Percentiles rank a stretch among this genome's conserved stretches.
These are phyloP conservation scores for Rheum nobile DNA, from an alignment of 148 eudicot genomes.

Conservation along the genomic window DNA sequence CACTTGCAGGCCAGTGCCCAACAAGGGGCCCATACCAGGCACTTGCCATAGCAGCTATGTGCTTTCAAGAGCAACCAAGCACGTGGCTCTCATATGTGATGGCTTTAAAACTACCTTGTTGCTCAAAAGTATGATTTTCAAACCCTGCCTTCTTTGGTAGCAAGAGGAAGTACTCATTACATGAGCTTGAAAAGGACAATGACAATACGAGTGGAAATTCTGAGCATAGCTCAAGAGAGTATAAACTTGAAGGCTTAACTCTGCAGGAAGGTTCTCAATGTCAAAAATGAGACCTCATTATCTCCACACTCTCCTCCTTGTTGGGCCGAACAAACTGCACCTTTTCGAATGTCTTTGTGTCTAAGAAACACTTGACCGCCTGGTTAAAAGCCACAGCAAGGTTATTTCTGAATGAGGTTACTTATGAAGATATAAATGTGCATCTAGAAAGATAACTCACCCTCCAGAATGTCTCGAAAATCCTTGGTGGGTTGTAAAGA, in stretches of 20 bases:
- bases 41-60: slow-evolving; percentile 62
- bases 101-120: slow-evolving; percentile 50
- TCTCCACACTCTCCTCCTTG: slow-evolving; percentile 56
- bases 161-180: not conserved
- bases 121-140: not conserved
- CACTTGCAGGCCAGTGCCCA: slow-evolving; percentile 37
- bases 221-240: not conserved
- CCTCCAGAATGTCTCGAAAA: too few relatives aligned
- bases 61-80: too few relatives aligned
- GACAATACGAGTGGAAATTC: not conserved
- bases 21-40: slow-evolving; percentile 60
- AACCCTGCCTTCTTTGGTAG: not conserved
- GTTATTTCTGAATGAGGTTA: not conserved
- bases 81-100: slow-evolving; percentile 44
- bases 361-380: slow-evolving; percentile 69
- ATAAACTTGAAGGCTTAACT: not conserved
- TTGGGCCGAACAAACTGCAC: slow-evolving; percentile 57
- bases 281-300: slow-evolving; percentile 67
- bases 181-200: not conserved
- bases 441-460: slow-evolving; percentile 29
- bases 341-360: slow-evolving; percentile 51
- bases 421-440: too few relatives aligned
- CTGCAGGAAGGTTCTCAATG: slow-evolving; percentile 66
- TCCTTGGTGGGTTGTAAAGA: too few relatives aligned
- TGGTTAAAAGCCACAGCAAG: slow-evolving; percentile 5